A percentile compares a stretch with the other conserved stretches of the same genome.
Evolutionary conservation across 169 alveolate genomes (phyloP).

Genomic region (Theileria annulata): DNA sequence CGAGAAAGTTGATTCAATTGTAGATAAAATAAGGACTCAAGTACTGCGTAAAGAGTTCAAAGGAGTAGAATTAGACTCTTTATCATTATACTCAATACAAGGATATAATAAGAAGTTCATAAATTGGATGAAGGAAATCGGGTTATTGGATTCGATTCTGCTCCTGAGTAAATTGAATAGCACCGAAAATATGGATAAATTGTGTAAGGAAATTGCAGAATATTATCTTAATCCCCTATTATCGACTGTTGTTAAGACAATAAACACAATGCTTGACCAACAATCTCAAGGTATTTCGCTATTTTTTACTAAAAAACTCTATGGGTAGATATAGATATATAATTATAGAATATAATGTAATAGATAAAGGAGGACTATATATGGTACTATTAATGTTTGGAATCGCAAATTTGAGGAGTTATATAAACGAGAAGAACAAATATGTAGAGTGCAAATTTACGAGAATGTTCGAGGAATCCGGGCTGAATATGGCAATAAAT

Average conservation of each 20-base stretch:
- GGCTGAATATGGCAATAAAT: constrained; percentile 1
- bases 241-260: neutral
- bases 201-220: neutral
- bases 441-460: constrained; percentile 8
- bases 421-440: neutral
- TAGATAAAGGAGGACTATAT: neutral
- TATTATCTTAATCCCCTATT: neutral
- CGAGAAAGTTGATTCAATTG: neutral
- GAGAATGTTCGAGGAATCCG: constrained; percentile 7
- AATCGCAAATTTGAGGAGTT: constrained; percentile 11
- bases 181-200: neutral
- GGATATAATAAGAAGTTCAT: neutral
- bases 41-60: neutral
- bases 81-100: constrained; percentile 4
- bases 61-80: neutral
- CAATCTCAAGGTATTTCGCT: neutral
- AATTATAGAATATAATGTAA: too few relatives aligned
- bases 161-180: neutral
- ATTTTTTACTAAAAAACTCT: neutral
- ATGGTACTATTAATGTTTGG: constrained; percentile 6
- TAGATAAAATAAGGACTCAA: neutral
- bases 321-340: too few relatives aligned
- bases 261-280: neutral
- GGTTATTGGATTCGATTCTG: neutral
- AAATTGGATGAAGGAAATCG: neutral